Percentiles rank a stretch among this genome's conserved stretches.
These are phyloP conservation scores for Emergomyces pasteurianus DNA, from an alignment of 2,329 filamentous ascomycete species.

Conservation along the genomic window DNA sequence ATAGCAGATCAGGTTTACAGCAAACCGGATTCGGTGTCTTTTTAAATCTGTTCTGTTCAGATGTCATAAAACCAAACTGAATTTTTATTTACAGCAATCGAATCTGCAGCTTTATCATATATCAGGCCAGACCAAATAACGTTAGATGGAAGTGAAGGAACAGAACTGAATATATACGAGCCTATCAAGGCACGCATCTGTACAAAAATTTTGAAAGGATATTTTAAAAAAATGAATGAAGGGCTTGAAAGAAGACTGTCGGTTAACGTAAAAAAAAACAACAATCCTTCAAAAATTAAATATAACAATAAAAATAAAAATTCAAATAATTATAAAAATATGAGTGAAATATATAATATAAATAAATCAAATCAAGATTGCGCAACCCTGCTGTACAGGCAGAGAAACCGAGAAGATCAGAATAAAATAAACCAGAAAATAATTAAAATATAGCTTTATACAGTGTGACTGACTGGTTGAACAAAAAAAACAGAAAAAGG, in stretches of 20 bases:
- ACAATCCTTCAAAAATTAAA: background rate
- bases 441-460: background rate
- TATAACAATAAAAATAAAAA: background rate
- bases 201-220: conserved; percentile 9
- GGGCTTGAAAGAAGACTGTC: too few relatives aligned
- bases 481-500: conserved; percentile 3
- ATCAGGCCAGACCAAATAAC: background rate
- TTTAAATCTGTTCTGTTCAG: background rate
- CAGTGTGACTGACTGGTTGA: background rate
- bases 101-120: background rate
- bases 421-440: background rate
- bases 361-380: background rate
- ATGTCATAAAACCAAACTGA: background rate
- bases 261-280: background rate
- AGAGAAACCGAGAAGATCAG: background rate
- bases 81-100: background rate
- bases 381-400: background rate
- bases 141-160: too few relatives aligned
- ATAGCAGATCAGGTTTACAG: background rate
- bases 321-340: background rate
- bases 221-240: conserved; percentile 14
- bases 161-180: conserved; percentile 3
- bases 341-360: background rate
- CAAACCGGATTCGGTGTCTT: background rate
- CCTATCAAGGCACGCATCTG: too few relatives aligned